Percentiles rank a stretch among this genome's conserved stretches.
Evolutionary conservation across 139 green algal species (phyloP).

Genomic region (Chlorella sp.): DNA sequence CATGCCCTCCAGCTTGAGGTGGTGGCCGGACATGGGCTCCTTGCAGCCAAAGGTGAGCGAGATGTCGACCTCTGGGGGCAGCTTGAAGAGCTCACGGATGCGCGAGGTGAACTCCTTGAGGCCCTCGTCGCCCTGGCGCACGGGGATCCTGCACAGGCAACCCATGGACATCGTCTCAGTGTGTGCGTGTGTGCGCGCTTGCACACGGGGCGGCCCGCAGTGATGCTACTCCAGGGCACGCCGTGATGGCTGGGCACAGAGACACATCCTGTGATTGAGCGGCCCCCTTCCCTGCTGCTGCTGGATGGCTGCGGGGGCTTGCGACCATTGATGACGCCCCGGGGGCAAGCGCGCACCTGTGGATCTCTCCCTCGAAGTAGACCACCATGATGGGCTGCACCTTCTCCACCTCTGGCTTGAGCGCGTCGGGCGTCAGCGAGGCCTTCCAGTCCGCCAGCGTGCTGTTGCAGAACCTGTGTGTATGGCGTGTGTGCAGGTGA

Average conservation of each 20-base stretch:
- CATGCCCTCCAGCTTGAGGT: constrained; percentile 61
- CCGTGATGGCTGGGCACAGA: too few relatives aligned
- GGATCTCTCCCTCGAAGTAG: constrained; percentile 59
- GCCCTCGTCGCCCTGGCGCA: constrained; percentile 47
- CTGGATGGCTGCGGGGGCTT: too few relatives aligned
- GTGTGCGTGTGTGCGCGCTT: too few relatives aligned
- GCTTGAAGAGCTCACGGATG: constrained; percentile 42
- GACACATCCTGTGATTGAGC: not conserved
- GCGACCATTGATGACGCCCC: too few relatives aligned
- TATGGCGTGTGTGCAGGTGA: too few relatives aligned
- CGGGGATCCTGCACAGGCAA: constrained; percentile 42
- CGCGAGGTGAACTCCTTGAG: constrained; percentile 47
- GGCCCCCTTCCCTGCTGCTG: too few relatives aligned
- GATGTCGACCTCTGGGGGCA: constrained; percentile 59
- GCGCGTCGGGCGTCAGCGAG: constrained; percentile 41
- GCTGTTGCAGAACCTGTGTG: constrained; percentile 56
- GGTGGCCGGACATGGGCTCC: constrained; percentile 50
- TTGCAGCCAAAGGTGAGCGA: constrained; percentile 60
- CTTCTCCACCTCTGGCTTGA: constrained; percentile 46
- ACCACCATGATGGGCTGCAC: constrained; percentile 66
- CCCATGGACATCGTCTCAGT: too few relatives aligned
- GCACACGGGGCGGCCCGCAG: too few relatives aligned
- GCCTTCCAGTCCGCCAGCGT: constrained; percentile 50
- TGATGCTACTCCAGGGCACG: too few relatives aligned
- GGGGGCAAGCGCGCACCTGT: constrained; percentile 39